phyloP scores from a whole-genome alignment of 2,329 filamentous ascomycete genomes.

The Trichoderma endophyticum region DNA sequence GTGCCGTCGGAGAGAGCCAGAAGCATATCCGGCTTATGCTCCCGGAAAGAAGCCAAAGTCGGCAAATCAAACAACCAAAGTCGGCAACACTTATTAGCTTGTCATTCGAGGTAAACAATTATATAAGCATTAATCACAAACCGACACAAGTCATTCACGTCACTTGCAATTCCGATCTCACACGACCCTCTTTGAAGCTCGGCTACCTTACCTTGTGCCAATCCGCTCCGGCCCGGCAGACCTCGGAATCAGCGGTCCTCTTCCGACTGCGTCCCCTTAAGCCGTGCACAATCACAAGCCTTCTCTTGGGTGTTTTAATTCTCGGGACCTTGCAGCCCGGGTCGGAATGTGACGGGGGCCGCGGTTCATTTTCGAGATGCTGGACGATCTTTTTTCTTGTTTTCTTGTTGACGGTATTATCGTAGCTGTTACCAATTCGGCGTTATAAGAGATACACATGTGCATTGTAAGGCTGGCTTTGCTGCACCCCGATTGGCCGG shows the following conservation, averaged over 20 bases:
- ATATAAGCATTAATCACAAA: background rate
- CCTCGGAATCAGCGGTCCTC: conserved; percentile 15
- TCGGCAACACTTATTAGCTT: background rate
- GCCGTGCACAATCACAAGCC: conserved; percentile 9
- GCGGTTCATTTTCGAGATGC: background rate
- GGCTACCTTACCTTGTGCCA: background rate
- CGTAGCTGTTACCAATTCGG: background rate
- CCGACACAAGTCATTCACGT: background rate
- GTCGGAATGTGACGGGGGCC: conserved; percentile 16
- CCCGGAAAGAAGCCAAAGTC: background rate
- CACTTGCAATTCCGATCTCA: background rate
- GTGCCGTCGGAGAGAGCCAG: background rate
- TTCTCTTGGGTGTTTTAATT: background rate
- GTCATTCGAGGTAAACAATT: background rate
- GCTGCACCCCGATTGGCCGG: background rate
- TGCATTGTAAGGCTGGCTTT: background rate
- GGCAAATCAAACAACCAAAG: background rate
- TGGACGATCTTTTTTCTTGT: background rate
- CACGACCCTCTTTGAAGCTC: too few species aligned
- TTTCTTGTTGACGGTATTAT: background rate
- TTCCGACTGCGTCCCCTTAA: background rate
- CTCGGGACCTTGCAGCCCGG: background rate
- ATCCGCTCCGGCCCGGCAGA: conserved; percentile 11
- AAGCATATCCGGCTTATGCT: background rate
- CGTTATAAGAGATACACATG: background rate